Evolutionary conservation across 2,329 filamentous ascomycete genomes (phyloP), one percentile per base, ranked within the genome.

Genomic region (Sporothrix variecibatus): DNA sequence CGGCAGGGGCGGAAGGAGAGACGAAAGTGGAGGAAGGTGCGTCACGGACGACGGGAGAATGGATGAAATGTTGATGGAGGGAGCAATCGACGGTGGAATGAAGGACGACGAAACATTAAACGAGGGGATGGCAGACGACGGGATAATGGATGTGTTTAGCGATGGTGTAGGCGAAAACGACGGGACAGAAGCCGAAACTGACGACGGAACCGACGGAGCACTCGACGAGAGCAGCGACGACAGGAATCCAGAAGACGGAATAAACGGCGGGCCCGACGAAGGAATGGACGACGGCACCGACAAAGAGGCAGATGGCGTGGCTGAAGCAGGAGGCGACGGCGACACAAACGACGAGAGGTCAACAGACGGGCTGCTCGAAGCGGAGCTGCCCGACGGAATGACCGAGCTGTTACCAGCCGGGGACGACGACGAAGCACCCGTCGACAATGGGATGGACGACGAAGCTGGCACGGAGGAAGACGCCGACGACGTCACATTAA

Each of bases 201-300:
- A 23, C 23, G 51, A 26, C 23, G 51, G n/a, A 26, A 4, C n/a
- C 6, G 51, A 23, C 51, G 34, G 20, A 34, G 12, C 6, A 43
- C 20, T 5, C 34, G 62, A 65, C 62, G 62, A 65, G 20, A 43
- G 31, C 34, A 65, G 62, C n/a, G 62, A 65, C 31, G 62, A 62
- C 12, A 62, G 20, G 28, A 62, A 34, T 11, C 58, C 58, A n/a
- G 58, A 62, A 26, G 58, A 62, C 31, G 58, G 58, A 26, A 62
- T 38, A 34, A 62, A 62, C 17, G 58, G 58, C 8, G 26, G 28
- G 17, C 20, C 17, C 1, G 58, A 62, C 28, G 28, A 34, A 20
- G 58, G 58, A 28, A 38, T 62, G 9, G 51, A 65, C 34, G 60
- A 65, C 34, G 60, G 60, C 17, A 46, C 64, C 17, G 26, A 68